These are phyloP conservation scores for Casuarina cunninghamiana DNA, from an alignment of 306 rosid species.

Conservation along the genomic window DNA sequence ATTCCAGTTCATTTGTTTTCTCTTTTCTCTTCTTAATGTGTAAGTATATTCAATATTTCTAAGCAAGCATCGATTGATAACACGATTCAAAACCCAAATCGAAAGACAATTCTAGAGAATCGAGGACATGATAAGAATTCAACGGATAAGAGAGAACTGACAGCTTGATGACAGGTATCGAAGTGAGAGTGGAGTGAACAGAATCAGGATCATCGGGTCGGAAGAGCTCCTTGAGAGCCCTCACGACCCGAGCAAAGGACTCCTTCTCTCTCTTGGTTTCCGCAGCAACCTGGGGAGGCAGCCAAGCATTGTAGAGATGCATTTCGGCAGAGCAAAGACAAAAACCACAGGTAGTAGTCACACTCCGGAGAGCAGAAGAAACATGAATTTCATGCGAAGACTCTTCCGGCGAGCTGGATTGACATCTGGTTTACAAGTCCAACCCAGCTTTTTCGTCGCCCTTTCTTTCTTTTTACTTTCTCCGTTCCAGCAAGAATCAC, in stretches of 20 bases:
- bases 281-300: conserved; percentile 85
- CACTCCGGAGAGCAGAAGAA: neutral
- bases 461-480: neutral
- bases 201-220: conserved; percentile 78
- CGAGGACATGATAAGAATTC: neutral
- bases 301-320: conserved; percentile 99
- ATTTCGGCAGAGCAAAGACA: conserved; percentile 21
- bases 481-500: too few relatives aligned
- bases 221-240: conserved; percentile 51
- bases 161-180: conserved; percentile 92
- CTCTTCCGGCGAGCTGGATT: neutral
- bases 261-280: conserved; percentile 64
- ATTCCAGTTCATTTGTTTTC: neutral
- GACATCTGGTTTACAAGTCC: neutral
- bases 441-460: neutral
- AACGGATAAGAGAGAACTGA: conserved; percentile 29
- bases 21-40: neutral
- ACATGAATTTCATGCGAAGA: neutral
- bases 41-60: neutral
- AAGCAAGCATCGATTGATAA: conserved; percentile 4
- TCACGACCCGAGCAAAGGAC: conserved; percentile 68
- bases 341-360: neutral
- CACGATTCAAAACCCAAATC: neutral
- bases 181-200: conserved; percentile 75
- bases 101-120: neutral